Evolutionary conservation across 331 rosid species (phyloP), one percentile per base, ranked within the genome.

Genomic region (Telfairia occidentalis): DNA sequence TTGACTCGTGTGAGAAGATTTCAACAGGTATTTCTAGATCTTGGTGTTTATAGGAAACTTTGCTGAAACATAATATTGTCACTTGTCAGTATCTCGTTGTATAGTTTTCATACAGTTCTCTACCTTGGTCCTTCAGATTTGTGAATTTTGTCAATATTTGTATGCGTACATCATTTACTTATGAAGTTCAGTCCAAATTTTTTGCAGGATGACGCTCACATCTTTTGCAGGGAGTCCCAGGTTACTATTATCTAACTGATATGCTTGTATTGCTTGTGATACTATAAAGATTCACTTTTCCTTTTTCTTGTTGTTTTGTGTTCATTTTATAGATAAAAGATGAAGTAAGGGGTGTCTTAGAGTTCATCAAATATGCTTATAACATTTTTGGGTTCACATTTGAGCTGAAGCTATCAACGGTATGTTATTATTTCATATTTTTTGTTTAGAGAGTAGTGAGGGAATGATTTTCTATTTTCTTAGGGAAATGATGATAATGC

Each of bases 191-290:
- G 29, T 83, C 75, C 81, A 65, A 77, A 34, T 83, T 37, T 53
- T 55, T 70, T 46, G 32, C 93, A 95, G 97, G 99, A 95, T 77
- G 99, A 95, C 84, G 96, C 97, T 63, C 97, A 95, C 77, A 95
- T 95, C 81, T 95, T 95, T 85, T 95, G 97, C 84, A 87, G 89
- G 87, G 96, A 90, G 80, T 92, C 96, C 55, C 99, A 95, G 91
- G 99, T 95, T 78, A 60, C 84, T 75, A 76, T 28, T 40, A 81
- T 78, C 38, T 61, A 60, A 71, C 64, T 75, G 66, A 32, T 40
- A 30, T 49, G 16, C 38, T 24, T 23, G 38, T 65, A 16, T 73
- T 19, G 54, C 66, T 71, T 73, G 11, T 11, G 43, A 38, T 54
- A 64, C 45, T 65, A 59, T 48, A 60, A 24, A 21, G 46, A 76